A percentile compares a stretch with the other conserved stretches of the same genome.
phyloP scores from a whole-genome alignment of 257 asterid species.

The Capsicum chinense region DNA sequence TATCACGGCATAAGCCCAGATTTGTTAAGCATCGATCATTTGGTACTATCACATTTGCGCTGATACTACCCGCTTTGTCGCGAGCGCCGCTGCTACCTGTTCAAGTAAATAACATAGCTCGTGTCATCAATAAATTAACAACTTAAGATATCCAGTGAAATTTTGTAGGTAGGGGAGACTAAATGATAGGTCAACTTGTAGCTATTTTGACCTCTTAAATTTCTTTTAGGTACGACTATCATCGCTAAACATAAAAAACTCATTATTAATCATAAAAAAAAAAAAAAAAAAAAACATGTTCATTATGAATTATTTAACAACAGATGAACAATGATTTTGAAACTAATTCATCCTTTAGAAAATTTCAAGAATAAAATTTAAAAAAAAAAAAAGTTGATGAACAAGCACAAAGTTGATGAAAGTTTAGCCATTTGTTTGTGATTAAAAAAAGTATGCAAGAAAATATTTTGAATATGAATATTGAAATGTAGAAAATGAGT shows the following conservation, averaged over 20 bases:
- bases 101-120: not conserved
- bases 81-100: not conserved
- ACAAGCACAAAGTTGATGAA: not conserved
- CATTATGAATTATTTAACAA: no score
- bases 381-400: conserved; percentile 1
- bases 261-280: no score
- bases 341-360: no score
- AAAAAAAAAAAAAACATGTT: no score
- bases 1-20: not conserved
- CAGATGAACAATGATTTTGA: no score
- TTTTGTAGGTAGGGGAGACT: not conserved
- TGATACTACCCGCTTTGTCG: not conserved
- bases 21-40: not conserved
- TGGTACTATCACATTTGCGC: not conserved
- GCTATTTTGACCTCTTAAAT: not conserved
- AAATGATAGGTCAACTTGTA: not conserved
- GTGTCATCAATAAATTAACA: no score
- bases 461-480: not conserved
- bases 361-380: no score
- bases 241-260: no score
- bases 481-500: not conserved
- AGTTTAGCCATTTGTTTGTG: conserved; percentile 3
- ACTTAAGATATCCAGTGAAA: not conserved
- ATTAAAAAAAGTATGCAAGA: not conserved
- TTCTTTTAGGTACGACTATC: no score